Evolutionary conservation across 768 basidiomycete species (phyloP), one percentile per base, ranked within the genome.

Genomic region (Auriscalpium orientale): DNA sequence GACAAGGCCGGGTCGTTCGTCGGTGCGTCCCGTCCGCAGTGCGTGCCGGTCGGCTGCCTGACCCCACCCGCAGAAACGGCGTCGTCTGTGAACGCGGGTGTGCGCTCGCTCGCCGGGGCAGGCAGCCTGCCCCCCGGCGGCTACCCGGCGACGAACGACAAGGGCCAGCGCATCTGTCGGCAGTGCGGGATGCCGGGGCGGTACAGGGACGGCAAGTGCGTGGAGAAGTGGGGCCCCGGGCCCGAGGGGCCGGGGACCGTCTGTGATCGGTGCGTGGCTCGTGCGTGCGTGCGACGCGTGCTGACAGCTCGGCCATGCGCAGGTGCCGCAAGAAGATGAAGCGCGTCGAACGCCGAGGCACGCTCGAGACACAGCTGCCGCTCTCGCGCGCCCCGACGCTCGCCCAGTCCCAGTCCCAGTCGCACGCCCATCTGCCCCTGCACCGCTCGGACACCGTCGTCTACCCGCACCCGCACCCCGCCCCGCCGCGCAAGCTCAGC

Each of bases 191-290:
- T 83, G 53, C 73, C 80, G 1, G 87, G 87, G 0, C 72, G 87
- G 3, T 89, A 89, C 68, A 88, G 87, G 71, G 87, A 89, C 10
- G 85, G 83, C 2, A 87, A 87, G 63, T 89, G 87, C 63, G 87
- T 89, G 40, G 87, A 89, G 65, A 89, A 89, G 67, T 89, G 87
- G 87, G 87, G 87, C 2, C 87, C 87, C 21, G 87, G 87, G 9
- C 87, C 87, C 48, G 78, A 83, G 70, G 87, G 87, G 0, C 87
- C 87, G 51, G 87, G 87, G 20, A 89, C 87, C 1, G 87, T 89
- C 0, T 89, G 87, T 62, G 87, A 89, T 73, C 74, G 87, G 75
- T 52, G 51, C 4, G 51, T 36, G 15, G 21, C 37, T 37, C 9
- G 5, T 28, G 28, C 28, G 28, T 28, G 28, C 5, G 28, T 28